Conservation (phyloP, 306 rosid species). For the Vigna trinervia region DNA sequence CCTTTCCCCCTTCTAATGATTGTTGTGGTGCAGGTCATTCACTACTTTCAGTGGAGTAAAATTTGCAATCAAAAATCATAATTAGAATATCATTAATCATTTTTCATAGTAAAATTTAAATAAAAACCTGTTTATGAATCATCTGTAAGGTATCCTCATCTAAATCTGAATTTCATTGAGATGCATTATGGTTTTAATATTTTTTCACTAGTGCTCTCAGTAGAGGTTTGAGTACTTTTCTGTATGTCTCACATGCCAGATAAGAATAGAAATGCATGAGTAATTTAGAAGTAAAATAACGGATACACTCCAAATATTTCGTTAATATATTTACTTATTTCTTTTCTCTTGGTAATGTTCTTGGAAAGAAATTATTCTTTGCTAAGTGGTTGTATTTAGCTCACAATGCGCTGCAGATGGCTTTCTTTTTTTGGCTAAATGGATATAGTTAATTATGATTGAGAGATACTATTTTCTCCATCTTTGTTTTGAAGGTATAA, state of each 20-base stretch:
- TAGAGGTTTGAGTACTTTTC: constrained; percentile 6
- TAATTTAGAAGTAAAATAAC: constrained; percentile 18
- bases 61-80: constrained; percentile 5
- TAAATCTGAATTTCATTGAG: constrained; percentile 18
- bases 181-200: not conserved
- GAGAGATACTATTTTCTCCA: constrained; percentile 4
- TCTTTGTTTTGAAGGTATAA: constrained; percentile 1
- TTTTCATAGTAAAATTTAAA: not conserved
- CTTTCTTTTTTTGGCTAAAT: constrained; percentile 6
- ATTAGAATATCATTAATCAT: constrained; percentile 9
- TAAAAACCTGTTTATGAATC: not conserved
- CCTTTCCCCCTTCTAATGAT: constrained; percentile 39
- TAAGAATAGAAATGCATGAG: not conserved
- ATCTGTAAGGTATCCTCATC: constrained; percentile 7
- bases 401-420: constrained; percentile 14
- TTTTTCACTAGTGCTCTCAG: constrained; percentile 15
- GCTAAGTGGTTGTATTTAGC: constrained; percentile 26
- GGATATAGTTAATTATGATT: constrained; percentile 1
- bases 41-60: not conserved
- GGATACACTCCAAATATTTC: constrained; percentile 1
- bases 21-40: constrained; percentile 34
- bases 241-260: constrained; percentile 8
- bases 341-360: constrained; percentile 24
- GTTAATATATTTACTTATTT: constrained; percentile 3
- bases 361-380: constrained; percentile 25